phyloP scores from a whole-genome alignment of 2,329 filamentous ascomycete genomes.

The Lojkania enalia region DNA sequence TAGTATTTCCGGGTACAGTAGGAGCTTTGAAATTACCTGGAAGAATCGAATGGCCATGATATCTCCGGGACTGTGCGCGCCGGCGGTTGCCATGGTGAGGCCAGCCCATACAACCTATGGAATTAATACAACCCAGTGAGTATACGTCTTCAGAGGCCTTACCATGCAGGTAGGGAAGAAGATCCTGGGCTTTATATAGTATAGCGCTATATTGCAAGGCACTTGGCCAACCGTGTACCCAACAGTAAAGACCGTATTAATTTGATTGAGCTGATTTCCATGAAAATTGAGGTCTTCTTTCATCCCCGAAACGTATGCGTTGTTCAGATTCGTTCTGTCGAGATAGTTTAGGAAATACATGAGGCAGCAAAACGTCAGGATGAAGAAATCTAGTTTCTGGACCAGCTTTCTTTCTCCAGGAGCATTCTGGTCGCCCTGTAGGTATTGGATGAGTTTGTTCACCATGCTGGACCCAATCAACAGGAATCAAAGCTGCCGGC shows the following conservation, averaged over 20 bases:
- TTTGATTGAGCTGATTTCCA: slow-evolving; percentile 50
- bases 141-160: slow-evolving; percentile 3
- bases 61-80: slow-evolving; percentile 53
- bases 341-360: slow-evolving; percentile 44
- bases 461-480: slow-evolving; percentile 27
- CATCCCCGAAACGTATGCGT: slow-evolving; percentile 50
- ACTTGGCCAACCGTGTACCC: slow-evolving; percentile 59
- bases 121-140: slow-evolving; percentile 6
- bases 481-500: too few species aligned
- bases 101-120: slow-evolving; percentile 58
- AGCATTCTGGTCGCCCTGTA: slow-evolving; percentile 39
- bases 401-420: slow-evolving; percentile 53
- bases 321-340: slow-evolving; percentile 48
- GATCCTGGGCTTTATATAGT: slow-evolving; percentile 64
- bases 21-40: slow-evolving; percentile 22
- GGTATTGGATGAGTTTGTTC: slow-evolving; percentile 35
- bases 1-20: background rate
- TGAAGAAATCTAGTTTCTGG: slow-evolving; percentile 66
- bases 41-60: slow-evolving; percentile 64
- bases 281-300: slow-evolving; percentile 45
- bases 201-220: slow-evolving; percentile 53
- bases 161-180: slow-evolving; percentile 68
- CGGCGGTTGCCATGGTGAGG: slow-evolving; percentile 65
- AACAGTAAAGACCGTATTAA: slow-evolving; percentile 52
- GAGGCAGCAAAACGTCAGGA: slow-evolving; percentile 65